Evolutionary conservation across 2,329 filamentous ascomycete genomes (phyloP).

Genomic region (Colletotrichum australisinense): DNA sequence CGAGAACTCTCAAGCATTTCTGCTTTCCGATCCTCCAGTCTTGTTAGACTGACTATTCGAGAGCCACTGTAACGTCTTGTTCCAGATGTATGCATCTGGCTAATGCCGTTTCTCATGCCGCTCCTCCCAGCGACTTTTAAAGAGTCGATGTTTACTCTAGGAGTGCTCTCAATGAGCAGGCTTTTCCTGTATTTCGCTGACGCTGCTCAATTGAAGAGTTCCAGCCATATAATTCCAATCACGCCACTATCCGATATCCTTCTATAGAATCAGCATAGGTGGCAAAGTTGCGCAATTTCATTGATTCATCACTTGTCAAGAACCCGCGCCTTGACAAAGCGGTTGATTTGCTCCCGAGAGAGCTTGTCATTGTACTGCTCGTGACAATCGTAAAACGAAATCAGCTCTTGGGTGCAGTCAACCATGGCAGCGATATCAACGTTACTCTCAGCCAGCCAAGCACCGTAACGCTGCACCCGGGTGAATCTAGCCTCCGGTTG

Average conservation of each 20-base stretch:
- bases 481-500: constrained; percentile 67
- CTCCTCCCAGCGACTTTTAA: not conserved
- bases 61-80: not conserved
- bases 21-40: not conserved
- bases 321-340: constrained; percentile 68
- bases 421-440: constrained; percentile 88
- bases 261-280: not conserved
- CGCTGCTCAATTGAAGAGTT: not conserved
- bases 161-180: not conserved
- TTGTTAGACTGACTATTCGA: not conserved
- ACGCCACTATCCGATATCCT: not conserved
- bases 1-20: not conserved
- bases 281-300: not conserved
- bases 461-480: constrained; percentile 74
- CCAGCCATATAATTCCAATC: not conserved
- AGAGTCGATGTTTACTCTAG: not conserved
- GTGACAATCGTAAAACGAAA: constrained; percentile 84
- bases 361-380: constrained; percentile 72
- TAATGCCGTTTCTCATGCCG: not conserved
- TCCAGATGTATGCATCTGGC: not conserved
- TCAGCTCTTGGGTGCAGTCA: constrained; percentile 90
- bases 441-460: constrained; percentile 87
- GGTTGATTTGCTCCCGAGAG: constrained; percentile 67
- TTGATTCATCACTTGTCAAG: constrained; percentile 59
- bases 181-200: not conserved